Evolutionary conservation across 169 alveolate genomes (phyloP), one percentile per base, ranked within the genome.

Genomic region (Plasmodium berghei): DNA sequence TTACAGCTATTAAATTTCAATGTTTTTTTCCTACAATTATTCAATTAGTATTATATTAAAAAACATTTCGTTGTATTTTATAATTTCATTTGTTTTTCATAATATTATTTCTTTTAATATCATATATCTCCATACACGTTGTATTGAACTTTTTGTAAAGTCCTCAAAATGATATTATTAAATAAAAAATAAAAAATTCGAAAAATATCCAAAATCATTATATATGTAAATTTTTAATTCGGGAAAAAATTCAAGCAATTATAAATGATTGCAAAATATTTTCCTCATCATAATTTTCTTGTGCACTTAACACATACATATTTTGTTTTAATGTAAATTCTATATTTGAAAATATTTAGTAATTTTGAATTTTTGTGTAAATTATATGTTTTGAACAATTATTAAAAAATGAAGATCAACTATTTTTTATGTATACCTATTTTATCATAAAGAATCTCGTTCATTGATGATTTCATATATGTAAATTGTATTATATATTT

Each of bases 321-420:
- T 40, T 24, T 52, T 72, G 24, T 40, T 16, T 40, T 24, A 54
- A 72, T 34, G 49, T 18, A 52, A 52, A 72, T 59, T 22, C 18
- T 49, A 72, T 42, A 54, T 59, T 49, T 20, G 26, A 49, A 52
- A 40, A 49, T 61, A 12, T 42, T 40, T 72, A 45, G 69, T 34
- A 54, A n/a, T 54, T 24, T 40, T 24, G 55, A 54, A 26, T 72
- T 72, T 72, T 72, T 40, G n/a, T 59, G 85, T 42, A n/a, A 72
- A 72, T 34, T 52, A 22, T 3, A 24, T 42, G 24, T 26, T 72
- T 54, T 54, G 16, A 48, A 10, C 24, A 72, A 72, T 40, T 42
- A 54, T 40, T 22, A 63, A 24, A 63, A 63, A 63, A 9, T 3
- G 59, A 34, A 34, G 6, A 24, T 56, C n/a, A 63, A 10, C 61